Evolutionary conservation across 441 rosid species (phyloP), one percentile per base, ranked within the genome.

Genomic region (Arabidopsis lyrata): DNA sequence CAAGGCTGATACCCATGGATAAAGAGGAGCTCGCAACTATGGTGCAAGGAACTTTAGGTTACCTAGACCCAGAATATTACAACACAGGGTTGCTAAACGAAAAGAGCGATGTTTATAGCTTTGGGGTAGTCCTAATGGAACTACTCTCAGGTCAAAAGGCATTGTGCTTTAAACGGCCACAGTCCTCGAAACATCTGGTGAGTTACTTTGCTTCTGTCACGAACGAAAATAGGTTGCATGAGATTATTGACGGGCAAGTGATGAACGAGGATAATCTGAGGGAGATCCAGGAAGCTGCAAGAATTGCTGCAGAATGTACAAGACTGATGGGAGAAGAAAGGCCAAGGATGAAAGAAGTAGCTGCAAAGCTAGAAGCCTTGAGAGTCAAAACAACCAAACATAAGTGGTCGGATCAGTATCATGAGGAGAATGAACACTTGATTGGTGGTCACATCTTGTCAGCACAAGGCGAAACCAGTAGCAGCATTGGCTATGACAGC

Each of bases 1-100:
- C 71, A 8, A 55, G 56, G 2, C 15, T 73, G 9, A 64, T 73
- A 63, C 77, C 77, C 0, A 54, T 55, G 57, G 70, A 73, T 12
- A 34, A 63, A 54, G 76, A 72, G 52, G 20, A 72, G 47, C 76
- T 72, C 29, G 16, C 44, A 62, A 71, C 75, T 8, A 50, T 71
- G 75, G 75, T 71, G 54, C 75, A 71, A 52, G 75, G 75, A 1
- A 70, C 74, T 27, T 41, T 70, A 0, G 74, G 74, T 0, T 70
- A 70, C 10, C 15, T 70, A 49, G 74, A 70, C 20, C 74, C 74
- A 6, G 59, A 70, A 38, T 59, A 70, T 31, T 70, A 58, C 16
- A 70, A 58, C 38, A 70, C 74, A 13, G 68, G 68, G 5, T 0
- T 61, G 14, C 35, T 72, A 1, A 72, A 53, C 0, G 69, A 72